phyloP scores from a whole-genome alignment of 1,284 basidiomycete species.

The Mycena sp. region DNA sequence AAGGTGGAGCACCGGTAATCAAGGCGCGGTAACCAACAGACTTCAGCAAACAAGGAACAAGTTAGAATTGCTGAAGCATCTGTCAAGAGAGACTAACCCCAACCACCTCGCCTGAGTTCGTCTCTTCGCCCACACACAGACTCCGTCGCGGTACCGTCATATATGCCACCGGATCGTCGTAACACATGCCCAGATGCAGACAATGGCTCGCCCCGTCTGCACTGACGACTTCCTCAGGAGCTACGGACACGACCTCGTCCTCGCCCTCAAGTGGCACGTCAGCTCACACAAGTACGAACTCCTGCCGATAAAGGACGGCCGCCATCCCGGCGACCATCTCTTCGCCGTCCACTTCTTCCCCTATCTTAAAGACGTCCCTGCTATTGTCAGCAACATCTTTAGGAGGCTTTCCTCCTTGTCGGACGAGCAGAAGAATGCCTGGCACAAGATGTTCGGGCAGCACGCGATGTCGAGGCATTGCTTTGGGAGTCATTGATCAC shows the following conservation, averaged over 20 bases:
- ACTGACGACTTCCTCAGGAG: neutral
- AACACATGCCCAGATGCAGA: neutral
- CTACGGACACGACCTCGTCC: neutral
- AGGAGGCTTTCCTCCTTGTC: neutral
- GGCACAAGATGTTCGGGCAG: constrained; percentile 1
- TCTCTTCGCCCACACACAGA: neutral
- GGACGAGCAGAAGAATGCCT: constrained; percentile 3
- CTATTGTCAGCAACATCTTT: neutral
- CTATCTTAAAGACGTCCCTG: neutral
- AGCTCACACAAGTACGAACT: neutral
- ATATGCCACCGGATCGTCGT: constrained; percentile 8
- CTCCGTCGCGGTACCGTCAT: constrained; percentile 1
- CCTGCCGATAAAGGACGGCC: constrained; percentile 4
- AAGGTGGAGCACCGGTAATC: no score
- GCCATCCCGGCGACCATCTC: neutral
- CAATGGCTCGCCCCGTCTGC: neutral
- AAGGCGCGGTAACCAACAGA: no score
- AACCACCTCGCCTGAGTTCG: no score
- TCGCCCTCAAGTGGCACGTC: constrained; percentile 13
- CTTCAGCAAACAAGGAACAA: no score
- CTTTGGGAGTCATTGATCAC: no score
- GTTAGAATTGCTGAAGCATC: no score
- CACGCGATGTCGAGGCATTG: no score
- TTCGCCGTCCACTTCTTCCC: constrained; percentile 12
- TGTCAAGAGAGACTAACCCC: no score